Evolutionary conservation across 2,329 filamentous ascomycete genomes (phyloP), one percentile per base, ranked within the genome.

Genomic region (Pseudogymnoascus sp.): DNA sequence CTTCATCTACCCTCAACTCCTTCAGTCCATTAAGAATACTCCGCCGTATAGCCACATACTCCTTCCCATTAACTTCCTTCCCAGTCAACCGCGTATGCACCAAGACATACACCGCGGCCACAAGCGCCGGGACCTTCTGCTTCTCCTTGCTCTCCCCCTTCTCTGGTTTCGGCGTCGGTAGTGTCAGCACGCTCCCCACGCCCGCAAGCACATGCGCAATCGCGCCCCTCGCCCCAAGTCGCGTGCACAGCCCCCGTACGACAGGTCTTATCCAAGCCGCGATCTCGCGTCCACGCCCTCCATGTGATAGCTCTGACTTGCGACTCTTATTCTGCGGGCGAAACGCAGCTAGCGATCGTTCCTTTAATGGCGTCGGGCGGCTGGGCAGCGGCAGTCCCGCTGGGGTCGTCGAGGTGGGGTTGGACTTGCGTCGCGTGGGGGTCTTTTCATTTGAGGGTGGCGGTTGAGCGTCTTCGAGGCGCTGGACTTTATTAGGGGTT

Each of bases 121-220:
- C 75, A 13, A 90, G 72, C 0, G 81, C 78, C 1, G 82, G 77
- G 1, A 82, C 65, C 62, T 85, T 77, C 41, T 74, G 72, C 55
- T 77, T 71, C 81, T 80, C 81, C 62, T 77, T 39, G 29, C 33
- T 29, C 7, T 58, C 25, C 35, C 59, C 25, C 38, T 63, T 35
- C 33, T 41, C 44, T 21, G 31, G 58, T 15, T 59, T 64, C 17
- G 69, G 67, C 60, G 63, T 61, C 8, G 67, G 70, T 7, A 74
- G 66, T 8, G 73, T 74, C 2, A 81, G 68, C 1, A 73, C 59
- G 27, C 65, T 75, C 78, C 88, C 87, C 60, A 92, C 80, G 0
- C 90, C 91, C 0, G 90, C 87, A 58, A 90, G 83, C 0, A 95
- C 82, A 61, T 91, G 89, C 0, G 89, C 88, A 0, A 84, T 84